Conservation (phyloP, 2,329 filamentous ascomycete species). For the Epichloe uncinata region DNA sequence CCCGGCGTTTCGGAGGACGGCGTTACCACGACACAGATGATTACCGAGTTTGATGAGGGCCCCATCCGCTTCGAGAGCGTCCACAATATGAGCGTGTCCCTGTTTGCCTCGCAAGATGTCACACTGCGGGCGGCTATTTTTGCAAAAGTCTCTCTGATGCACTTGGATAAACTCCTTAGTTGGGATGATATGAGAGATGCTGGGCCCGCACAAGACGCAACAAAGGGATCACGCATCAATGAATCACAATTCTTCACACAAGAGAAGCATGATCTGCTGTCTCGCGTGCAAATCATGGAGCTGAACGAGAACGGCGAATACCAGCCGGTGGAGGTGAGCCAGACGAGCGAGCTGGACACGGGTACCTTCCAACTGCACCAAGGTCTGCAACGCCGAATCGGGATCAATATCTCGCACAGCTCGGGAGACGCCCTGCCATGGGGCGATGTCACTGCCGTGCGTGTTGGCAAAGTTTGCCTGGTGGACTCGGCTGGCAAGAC, state of each 20-base stretch:
- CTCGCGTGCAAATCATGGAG: slow-evolving; percentile 77
- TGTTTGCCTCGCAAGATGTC: slow-evolving; percentile 56
- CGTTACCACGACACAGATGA: slow-evolving; percentile 90
- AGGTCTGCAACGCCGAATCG: slow-evolving; percentile 77
- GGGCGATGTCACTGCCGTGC: slow-evolving; percentile 66
- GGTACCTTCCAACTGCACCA: slow-evolving; percentile 93
- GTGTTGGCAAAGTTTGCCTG: slow-evolving; percentile 69
- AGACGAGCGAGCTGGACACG: slow-evolving; percentile 69
- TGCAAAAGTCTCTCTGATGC: slow-evolving; percentile 80
- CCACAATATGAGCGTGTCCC: slow-evolving; percentile 89
- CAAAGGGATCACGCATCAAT: slow-evolving; percentile 56
- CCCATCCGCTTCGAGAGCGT: slow-evolving; percentile 92
- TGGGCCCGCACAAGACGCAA: slow-evolving; percentile 41
- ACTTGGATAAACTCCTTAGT: slow-evolving; percentile 90
- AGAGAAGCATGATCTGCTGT: slow-evolving; percentile 87
- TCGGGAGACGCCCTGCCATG: slow-evolving; percentile 81
- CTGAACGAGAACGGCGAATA: slow-evolving; percentile 87
- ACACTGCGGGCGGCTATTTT: slow-evolving; percentile 81
- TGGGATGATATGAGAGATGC: slow-evolving; percentile 97
- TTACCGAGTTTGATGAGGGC: slow-evolving; percentile 84
- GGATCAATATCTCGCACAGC: slow-evolving; percentile 80
- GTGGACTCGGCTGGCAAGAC: slow-evolving; percentile 77
- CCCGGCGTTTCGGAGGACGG: slow-evolving; percentile 82
- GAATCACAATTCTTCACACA: slow-evolving; percentile 90
- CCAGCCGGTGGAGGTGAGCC: slow-evolving; percentile 81